Base-by-base conservation (phyloP, 2,329 filamentous ascomycete genomes). In the Aspergillus brasiliensis region DNA sequence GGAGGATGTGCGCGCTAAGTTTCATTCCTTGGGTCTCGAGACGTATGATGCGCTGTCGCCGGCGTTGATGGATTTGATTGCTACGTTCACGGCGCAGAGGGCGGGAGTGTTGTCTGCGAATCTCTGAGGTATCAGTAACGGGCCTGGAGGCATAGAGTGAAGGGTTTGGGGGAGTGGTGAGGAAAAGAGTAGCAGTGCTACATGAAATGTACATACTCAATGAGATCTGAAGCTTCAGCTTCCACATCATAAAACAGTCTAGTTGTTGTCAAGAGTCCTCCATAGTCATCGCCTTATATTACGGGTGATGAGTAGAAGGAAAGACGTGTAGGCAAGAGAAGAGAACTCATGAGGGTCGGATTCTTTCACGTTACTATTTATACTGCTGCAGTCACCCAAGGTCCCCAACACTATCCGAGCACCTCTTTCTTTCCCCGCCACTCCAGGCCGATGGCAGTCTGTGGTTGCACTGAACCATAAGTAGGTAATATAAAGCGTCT, bases 31-130 rank as follows among this genome's bases (percentile, higher is more conserved):
- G 17, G 87, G 87, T 0, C 74, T 90, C 52, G 78, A 87, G 76
- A 79, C 83, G 2, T 90, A 89, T 71, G 87, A 90, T 73, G 80
- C 80, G 17, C 76, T 90, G 48, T 85, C 81, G 5, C 87, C 87
- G 17, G 62, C 79, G 3, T 74, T 90, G 68, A 89, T 89, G 88
- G 87, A 90, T 67, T 75, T 79, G 27, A 79, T 87, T 57, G 82
- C 84, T 8, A 82, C 83, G 1, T 86, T 77, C 70, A 83, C 82
- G 0, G 86, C 79, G 0, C 76, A 85, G 76, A 83, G 76, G 65
- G 67, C 70, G 3, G 77, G 77, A 2, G 60, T 65, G 40, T 63
- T 67, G 51, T 63, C 69, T 19, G 62, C 69, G 15, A 71, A 73
- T 38, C 58, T 74, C 40, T 73, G 31, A 67, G 0, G 42, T 23